Percentiles rank a stretch among this genome's conserved stretches.
Evolutionary conservation across 495 filamentous ascomycete species (phyloP).

Genomic region (Parathielavia appendiculata): DNA sequence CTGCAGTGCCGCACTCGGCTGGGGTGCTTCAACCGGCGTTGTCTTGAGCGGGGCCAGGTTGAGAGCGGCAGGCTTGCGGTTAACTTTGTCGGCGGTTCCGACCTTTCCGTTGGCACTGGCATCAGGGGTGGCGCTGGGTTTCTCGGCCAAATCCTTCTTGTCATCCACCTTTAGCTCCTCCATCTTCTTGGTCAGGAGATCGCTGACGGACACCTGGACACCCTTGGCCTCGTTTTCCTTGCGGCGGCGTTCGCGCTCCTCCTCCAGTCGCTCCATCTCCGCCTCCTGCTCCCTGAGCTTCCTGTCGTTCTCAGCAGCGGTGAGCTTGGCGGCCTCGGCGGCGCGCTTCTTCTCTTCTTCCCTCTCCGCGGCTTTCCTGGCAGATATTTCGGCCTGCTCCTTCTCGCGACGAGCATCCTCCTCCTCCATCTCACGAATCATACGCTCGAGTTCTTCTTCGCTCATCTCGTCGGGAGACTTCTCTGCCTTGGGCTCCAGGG

Average conservation of each 20-base stretch:
- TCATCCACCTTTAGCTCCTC: conserved; percentile 42
- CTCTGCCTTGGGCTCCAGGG: conserved; percentile 27
- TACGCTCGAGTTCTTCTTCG: conserved; percentile 40
- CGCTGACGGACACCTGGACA: conserved; percentile 31
- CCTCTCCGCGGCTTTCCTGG: conserved; percentile 48
- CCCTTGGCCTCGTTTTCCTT: conserved; percentile 33
- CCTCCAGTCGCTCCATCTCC: conserved; percentile 54
- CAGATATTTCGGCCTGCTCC: conserved; percentile 56
- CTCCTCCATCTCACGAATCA: conserved; percentile 50
- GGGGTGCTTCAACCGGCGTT: conserved; percentile 77
- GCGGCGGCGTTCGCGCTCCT: conserved; percentile 50
- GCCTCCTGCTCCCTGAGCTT: conserved; percentile 51
- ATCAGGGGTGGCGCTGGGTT: conserved; percentile 40
- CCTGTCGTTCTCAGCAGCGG: conserved; percentile 51
- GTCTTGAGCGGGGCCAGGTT: conserved; percentile 71
- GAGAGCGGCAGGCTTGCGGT: conserved; percentile 68
- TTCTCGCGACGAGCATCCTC: conserved; percentile 48
- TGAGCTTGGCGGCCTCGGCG: conserved; percentile 45
- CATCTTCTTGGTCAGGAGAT: conserved; percentile 40
- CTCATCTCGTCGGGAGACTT: conserved; percentile 6
- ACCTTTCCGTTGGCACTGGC: conserved; percentile 47
- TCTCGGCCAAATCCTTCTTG: conserved; percentile 23
- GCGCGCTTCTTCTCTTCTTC: conserved; percentile 54
- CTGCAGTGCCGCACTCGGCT: conserved; percentile 88
- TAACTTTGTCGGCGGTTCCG: conserved; percentile 49